Base-by-base conservation (phyloP, 371 early-diverging fungal species). In the Gilbertella persicaria region DNA sequence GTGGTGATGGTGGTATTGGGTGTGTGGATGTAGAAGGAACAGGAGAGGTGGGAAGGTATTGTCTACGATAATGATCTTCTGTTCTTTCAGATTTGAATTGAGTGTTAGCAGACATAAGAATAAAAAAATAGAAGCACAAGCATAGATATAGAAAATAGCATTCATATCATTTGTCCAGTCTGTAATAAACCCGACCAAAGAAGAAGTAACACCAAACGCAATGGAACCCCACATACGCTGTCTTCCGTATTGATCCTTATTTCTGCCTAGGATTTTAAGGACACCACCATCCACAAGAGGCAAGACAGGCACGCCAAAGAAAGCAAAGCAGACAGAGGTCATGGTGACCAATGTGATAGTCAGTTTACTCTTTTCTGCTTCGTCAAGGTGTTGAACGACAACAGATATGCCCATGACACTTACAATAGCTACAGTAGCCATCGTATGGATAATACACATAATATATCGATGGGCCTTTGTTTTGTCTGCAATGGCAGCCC, bases 211-310 rank as follows among this genome's bases (percentile, higher is more conserved):
- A 41, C 79, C 79, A 48, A 73, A 75, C 8, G 79, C 64, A 29
- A 78, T 75, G 7, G 79, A 78, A 12, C 79, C 79, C 66, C 65
- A 78, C 79, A 78, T 78, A 23, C 79, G 71, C 46, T 78, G 79
- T 16, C 75, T 62, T 17, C 79, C 79, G 45, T 78, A 78, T 24
- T 73, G 75, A 38, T 78, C 73, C 51, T 78, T 78, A 25, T 73
- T 70, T 38, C 69, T 62, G 1, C 79, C 79, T 14, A 78, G 41
- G 21, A 78, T 78, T 37, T 75, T 78, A 10, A 78, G 51, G 0
- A 78, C 79, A 5, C 79, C 79, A 25, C 79, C 79, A 52, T 78
- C 79, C 29, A 78, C 79, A 9, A 78, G 53, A 20, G 79, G 79
- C 5, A 66, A 61, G 3, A 78, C 79, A 0, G 79, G 79, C 0